phyloP scores from a whole-genome alignment of 75 land plant genomes.

The Azolla pinnata region DNA sequence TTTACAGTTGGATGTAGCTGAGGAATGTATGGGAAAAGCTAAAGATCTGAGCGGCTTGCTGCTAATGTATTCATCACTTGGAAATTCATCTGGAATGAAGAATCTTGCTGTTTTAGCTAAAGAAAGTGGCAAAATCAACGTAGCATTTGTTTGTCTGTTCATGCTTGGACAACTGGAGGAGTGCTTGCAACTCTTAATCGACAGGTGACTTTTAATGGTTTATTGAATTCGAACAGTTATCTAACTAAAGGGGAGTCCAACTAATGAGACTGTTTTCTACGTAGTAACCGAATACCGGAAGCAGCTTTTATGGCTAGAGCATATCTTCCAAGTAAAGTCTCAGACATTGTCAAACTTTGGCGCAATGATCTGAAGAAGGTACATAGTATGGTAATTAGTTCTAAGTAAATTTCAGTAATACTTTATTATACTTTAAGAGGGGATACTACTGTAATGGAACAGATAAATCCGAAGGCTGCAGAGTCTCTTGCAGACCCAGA shows the following conservation, averaged over 20 bases:
- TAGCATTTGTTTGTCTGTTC: conserved; percentile 82
- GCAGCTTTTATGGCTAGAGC: conserved; percentile 97
- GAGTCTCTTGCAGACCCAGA: conserved; percentile 40
- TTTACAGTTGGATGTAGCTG: conserved; percentile 55
- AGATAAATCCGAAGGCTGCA: conserved; percentile 39
- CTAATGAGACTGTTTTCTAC: conserved; percentile 7
- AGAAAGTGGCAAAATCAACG: conserved; percentile 89
- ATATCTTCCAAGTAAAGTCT: conserved; percentile 93
- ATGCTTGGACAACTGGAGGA: conserved; percentile 85
- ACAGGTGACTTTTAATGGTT: too few relatives aligned
- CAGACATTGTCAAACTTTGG: conserved; percentile 73
- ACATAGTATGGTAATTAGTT: too few relatives aligned
- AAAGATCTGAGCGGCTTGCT: conserved; percentile 84
- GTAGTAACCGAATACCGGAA: conserved; percentile 95
- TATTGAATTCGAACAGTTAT: too few relatives aligned
- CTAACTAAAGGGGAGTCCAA: neutral
- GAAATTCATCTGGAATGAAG: conserved; percentile 77
- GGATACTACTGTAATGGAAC: neutral
- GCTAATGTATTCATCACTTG: conserved; percentile 80
- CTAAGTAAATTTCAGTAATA: too few relatives aligned
- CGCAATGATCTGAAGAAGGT: conserved; percentile 85
- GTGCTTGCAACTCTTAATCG: conserved; percentile 20
- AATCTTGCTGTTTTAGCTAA: conserved; percentile 63
- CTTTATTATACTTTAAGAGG: neutral
- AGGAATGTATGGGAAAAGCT: conserved; percentile 70